Evolutionary conservation across 1,284 basidiomycete species (phyloP), one percentile per base, ranked within the genome.

Genomic region (Malassezia nana): DNA sequence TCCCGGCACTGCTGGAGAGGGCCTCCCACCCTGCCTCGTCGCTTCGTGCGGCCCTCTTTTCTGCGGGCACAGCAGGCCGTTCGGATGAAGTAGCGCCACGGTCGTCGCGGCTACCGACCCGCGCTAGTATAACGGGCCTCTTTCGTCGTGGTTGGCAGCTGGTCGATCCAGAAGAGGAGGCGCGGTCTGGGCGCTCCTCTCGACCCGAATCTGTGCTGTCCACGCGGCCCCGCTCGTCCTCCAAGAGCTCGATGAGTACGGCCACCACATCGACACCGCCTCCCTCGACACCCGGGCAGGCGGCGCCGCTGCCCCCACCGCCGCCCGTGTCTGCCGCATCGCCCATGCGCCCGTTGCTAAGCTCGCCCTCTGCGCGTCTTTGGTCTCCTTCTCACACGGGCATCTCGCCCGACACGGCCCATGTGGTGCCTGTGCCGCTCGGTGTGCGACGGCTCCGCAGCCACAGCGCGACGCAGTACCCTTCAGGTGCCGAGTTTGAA

Each of bases 1-100:
- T 72, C 13, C 67, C 69, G 2, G 58, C 62, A 12, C 59, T 69
- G 13, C 31, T 69, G 4, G 69, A 69, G 24, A 68, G 63, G 50
- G 67, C 67, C 0, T 58, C 65, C 4, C 61, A 65, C 51, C 66
- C 69, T 2, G 68, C 63, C 25, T 59, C 61, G 8, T 59, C 63
- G 8, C 31, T 72, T n/a, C 61, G 66, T 7, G 60, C 62, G 15
- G 66, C 65, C 2, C 58, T 70, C 9, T 49, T 42, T 29, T 39
- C 48, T 7, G 35, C 33, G n/a, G 5, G 24, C 15, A 13, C 25
- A n/a, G 13, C 53, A 15, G 22, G 20, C n/a, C 44, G 40, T 0
- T 22, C 20, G 8, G 32, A 44, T 18, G 51, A 48, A n/a, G 31
- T 9, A 6, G 15, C 45, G n/a, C 35, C 32, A 13, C 52, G 50